Base-by-base conservation (phyloP, 108 stramenopile species). In the Schizochytrium sp. region DNA sequence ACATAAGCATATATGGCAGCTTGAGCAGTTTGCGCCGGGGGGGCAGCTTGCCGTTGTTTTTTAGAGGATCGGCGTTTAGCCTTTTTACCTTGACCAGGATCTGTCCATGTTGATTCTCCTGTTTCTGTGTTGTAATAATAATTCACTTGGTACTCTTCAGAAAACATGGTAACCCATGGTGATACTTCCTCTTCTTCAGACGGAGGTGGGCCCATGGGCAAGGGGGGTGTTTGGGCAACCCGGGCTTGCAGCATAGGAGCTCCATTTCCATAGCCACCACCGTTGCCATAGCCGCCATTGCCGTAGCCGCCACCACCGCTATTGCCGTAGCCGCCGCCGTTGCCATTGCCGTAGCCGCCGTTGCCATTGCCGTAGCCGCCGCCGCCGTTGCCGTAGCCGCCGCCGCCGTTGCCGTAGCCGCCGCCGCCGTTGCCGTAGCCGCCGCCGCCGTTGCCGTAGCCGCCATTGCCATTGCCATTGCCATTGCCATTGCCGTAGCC, bases 81-180 rank as follows among this genome's bases (percentile, higher is more conserved):
- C 8, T 10, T 42, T 3, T 55, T 12, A 7, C 15, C 50, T 60
- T 17, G 19, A 42, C 15, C n/a, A 10, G 76, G 76, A 2, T 55
- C 50, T 2, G 28, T 28, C 76, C 76, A 83, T 8, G 76, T 55
- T 38, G 76, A 83, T 53, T 83, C 76, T 17, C 76, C 76, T 40
- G 76, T 83, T n/a, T 83, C 76, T 53, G 55, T 83, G 28, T 83
- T 83, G 47, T 83, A 83, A 50, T 19, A 83, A 40, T 83, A 83
- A 10, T 83, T 28, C 17, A n/a, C 28, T 38, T 55, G 47, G 28
- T 83, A 83, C 53, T 83, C 76, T 49, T 83, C 76, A 0, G 76
- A 83, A 10, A 49, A 83, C 76, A 83, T 83, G 76, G 50, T 83
- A 10, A 83, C 76, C 76, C 76, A 83, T n/a, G 64, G 64, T 15